phyloP scores from a whole-genome alignment of 2,329 filamentous ascomycete genomes.

The Camillea tinctor region DNA sequence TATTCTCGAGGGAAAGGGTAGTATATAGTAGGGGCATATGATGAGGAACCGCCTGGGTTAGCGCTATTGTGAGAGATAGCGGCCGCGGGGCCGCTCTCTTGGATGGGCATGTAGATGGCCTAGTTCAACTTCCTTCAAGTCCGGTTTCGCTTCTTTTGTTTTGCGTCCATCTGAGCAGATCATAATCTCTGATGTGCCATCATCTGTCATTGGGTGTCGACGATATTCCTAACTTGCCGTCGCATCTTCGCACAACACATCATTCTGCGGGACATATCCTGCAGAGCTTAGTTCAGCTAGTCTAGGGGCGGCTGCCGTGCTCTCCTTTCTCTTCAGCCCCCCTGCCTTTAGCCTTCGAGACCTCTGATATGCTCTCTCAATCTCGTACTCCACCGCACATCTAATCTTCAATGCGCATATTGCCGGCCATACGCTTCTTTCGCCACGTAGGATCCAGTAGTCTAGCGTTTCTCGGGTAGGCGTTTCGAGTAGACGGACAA shows the following conservation, averaged over 20 bases:
- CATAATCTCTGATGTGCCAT: neutral
- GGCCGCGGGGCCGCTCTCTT: neutral
- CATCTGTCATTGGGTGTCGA: neutral
- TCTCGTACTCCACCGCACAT: constrained; percentile 81
- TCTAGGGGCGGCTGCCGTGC: constrained; percentile 17
- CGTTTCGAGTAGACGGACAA: constrained; percentile 76
- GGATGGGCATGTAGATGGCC: neutral
- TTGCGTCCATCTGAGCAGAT: neutral
- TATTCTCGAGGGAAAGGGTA: neutral
- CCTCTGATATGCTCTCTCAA: constrained; percentile 81
- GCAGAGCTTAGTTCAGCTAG: constrained; percentile 8
- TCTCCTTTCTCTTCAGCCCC: constrained; percentile 46
- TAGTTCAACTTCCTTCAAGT: neutral
- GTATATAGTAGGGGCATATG: neutral
- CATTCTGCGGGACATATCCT: constrained; percentile 1
- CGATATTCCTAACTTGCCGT: constrained; percentile 3
- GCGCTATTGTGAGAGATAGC: neutral
- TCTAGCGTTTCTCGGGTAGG: constrained; percentile 73
- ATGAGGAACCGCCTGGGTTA: neutral
- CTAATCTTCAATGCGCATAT: constrained; percentile 78
- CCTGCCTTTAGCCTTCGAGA: constrained; percentile 63
- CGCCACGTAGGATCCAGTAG: constrained; percentile 83
- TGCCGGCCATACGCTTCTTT: constrained; percentile 88
- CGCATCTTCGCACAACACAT: constrained; percentile 2
- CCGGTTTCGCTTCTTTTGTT: neutral